Percentiles rank a stretch among this genome's conserved stretches.
These are phyloP conservation scores for Trametes sanguinea DNA, from an alignment of 768 basidiomycete species.

Conservation along the genomic window DNA sequence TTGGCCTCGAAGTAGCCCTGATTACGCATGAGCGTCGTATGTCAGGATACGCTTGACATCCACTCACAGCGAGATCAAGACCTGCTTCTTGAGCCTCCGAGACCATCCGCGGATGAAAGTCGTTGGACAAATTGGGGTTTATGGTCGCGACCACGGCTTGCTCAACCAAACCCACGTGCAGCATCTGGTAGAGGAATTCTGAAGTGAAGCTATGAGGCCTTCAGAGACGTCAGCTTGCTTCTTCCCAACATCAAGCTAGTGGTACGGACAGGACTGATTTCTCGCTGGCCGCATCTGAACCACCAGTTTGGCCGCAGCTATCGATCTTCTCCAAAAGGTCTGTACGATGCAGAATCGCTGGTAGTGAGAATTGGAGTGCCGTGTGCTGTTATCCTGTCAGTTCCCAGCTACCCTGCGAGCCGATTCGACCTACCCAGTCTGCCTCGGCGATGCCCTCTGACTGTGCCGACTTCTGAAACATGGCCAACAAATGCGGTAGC, in stretches of 20 bases:
- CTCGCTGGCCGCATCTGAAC: conserved; percentile 15
- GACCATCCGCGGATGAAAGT: conserved; percentile 48
- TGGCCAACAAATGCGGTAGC: conserved; percentile 61
- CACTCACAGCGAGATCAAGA: conserved; percentile 57
- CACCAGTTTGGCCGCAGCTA: conserved; percentile 24
- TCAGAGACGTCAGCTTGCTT: not conserved
- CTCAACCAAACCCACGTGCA: conserved; percentile 56
- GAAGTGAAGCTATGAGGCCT: conserved; percentile 33
- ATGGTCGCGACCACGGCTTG: conserved; percentile 50
- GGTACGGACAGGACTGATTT: conserved; percentile 18
- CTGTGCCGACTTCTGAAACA: conserved; percentile 57
- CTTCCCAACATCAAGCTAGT: not conserved
- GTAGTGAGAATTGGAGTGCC: conserved; percentile 53
- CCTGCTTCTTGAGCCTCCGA: conserved; percentile 63
- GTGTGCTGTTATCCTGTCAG: conserved; percentile 29
- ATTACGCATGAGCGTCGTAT: not conserved
- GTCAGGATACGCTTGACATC: too few species aligned
- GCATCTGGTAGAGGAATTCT: conserved; percentile 58
- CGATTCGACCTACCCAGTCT: conserved; percentile 55
- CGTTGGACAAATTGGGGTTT: conserved; percentile 53
- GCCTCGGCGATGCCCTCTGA: conserved; percentile 49
- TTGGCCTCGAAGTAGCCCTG: conserved; percentile 61
- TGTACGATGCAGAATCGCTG: conserved; percentile 48
- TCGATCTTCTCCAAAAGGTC: conserved; percentile 62
- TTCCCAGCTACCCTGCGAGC: not conserved